Base-by-base conservation (phyloP, 345 rosid genomes). In the Bretschneidera sinensis region DNA sequence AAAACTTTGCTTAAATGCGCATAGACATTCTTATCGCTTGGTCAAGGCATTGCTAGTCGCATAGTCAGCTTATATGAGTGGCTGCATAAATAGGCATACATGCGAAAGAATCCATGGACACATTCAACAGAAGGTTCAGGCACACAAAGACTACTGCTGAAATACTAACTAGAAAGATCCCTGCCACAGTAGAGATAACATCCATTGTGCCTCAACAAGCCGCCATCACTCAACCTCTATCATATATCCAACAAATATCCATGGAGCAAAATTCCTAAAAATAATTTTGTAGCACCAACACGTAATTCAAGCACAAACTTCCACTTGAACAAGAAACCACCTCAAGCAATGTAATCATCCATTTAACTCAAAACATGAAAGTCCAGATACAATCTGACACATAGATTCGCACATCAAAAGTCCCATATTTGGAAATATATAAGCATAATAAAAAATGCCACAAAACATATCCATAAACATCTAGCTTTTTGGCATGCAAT, bases 401-500 rank as follows among this genome's bases (percentile, higher is more conserved):
- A 24, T 17, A 54, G n/a, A 28, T 25, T 0, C 20, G 21, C 52
- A 15, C 18, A 54, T 43, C 21, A 16, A 19, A 43, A 55, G 18
- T 54, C 39, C 60, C 24, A 23, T 35, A 18, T 33, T 10, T 31
- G 45, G 9, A 39, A 4, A n/a, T n/a, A n/a, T 6, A 55, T 15
- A 53, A 20, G 9, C 17, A 69, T 45, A 15, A 28, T 20, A 58
- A 43, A 55, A 23, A 35, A 53, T 49, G 31, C 55, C 24, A 55
- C 15, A 48, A 23, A 54, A 54, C 55, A 65, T 54, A 60, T 39
- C 55, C 53, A 54, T 24, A 54, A 24, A 19, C 33, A 65, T 48
- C 43, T 65, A 55, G 51, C 13, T 25, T 53, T 33, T 63, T 54
- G 43, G 31, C 47, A 25, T 59, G 54, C 50, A 54, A 8, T 48